These are phyloP conservation scores for Haplographium delicatum DNA, from an alignment of 495 filamentous ascomycete species.

Conservation along the genomic window DNA sequence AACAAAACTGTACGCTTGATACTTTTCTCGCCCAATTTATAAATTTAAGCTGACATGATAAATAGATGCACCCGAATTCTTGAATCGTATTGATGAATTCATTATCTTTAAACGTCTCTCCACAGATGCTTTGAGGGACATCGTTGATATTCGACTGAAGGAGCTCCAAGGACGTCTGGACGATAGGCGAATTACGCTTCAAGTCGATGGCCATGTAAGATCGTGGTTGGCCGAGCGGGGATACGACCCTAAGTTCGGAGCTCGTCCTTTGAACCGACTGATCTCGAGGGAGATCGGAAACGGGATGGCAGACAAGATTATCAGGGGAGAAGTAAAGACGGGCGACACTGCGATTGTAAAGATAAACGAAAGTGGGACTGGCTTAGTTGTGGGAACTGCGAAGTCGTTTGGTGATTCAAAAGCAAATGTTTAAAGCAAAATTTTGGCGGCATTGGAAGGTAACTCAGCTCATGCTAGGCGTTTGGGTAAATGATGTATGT, in stretches of 20 bases:
- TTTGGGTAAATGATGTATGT: no score
- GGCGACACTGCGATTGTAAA: conserved; percentile 67
- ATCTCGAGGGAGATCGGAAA: conserved; percentile 88
- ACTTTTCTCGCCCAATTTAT: neutral
- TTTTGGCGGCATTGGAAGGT: conserved; percentile 5
- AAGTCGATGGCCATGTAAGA: conserved; percentile 65
- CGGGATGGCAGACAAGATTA: conserved; percentile 83
- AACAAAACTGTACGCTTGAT: conserved; percentile 30
- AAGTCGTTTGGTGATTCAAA: neutral
- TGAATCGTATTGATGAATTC: conserved; percentile 95
- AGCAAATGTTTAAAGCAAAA: neutral
- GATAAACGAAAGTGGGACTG: conserved; percentile 51
- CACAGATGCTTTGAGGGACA: conserved; percentile 72
- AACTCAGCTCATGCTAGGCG: conserved; percentile 10
- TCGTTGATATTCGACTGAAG: conserved; percentile 84
- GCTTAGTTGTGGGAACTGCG: conserved; percentile 38
- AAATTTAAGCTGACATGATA: conserved; percentile 29
- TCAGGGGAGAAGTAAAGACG: conserved; percentile 70
- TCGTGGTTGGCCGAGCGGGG: conserved; percentile 82
- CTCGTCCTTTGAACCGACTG: conserved; percentile 86
- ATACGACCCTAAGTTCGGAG: conserved; percentile 88
- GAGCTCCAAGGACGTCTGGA: conserved; percentile 82
- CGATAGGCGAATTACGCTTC: conserved; percentile 75
- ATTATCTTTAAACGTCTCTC: conserved; percentile 90
- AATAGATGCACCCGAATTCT: conserved; percentile 77